phyloP scores from a whole-genome alignment of 164 flowering plant genomes.

The Tetrastigma voinierianum region DNA sequence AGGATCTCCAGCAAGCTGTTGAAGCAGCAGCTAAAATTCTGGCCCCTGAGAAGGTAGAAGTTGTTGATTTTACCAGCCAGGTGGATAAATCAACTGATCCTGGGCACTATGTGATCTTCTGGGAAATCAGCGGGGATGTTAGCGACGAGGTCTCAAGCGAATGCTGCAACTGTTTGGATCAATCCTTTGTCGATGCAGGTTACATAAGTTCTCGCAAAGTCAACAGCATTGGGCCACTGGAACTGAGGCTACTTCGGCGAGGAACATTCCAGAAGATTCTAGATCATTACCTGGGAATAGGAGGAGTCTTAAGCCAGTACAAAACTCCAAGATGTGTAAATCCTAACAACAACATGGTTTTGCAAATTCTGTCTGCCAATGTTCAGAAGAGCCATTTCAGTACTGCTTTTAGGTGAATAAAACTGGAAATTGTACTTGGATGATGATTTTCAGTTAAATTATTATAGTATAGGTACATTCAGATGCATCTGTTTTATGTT shows the following conservation, averaged over 20 bases:
- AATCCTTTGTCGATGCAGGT: constrained; percentile 73
- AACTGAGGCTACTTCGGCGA: constrained; percentile 58
- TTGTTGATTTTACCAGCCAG: constrained; percentile 76
- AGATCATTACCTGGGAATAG: constrained; percentile 57
- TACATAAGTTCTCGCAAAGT: constrained; percentile 71
- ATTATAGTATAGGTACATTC: not conserved
- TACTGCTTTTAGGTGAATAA: constrained; percentile 45
- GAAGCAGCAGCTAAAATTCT: constrained; percentile 57
- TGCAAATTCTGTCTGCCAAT: constrained; percentile 60
- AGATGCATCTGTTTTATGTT: not conserved
- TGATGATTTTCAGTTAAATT: not conserved
- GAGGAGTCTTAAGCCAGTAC: constrained; percentile 81
- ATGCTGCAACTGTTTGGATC: constrained; percentile 76
- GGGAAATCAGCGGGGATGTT: constrained; percentile 73
- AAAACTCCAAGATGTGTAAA: constrained; percentile 83
- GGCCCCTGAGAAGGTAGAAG: constrained; percentile 56
- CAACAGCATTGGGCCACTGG: constrained; percentile 66
- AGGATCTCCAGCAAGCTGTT: constrained; percentile 76
- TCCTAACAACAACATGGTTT: constrained; percentile 36
- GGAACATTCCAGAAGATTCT: constrained; percentile 82
- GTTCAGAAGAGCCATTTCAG: constrained; percentile 60
- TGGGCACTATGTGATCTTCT: constrained; percentile 82
- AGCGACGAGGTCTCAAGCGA: constrained; percentile 48
- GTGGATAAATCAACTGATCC: constrained; percentile 63
- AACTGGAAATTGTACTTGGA: not conserved